These are phyloP conservation scores for Sisymbrium irio DNA, from an alignment of 345 rosid genomes.

Conservation along the genomic window DNA sequence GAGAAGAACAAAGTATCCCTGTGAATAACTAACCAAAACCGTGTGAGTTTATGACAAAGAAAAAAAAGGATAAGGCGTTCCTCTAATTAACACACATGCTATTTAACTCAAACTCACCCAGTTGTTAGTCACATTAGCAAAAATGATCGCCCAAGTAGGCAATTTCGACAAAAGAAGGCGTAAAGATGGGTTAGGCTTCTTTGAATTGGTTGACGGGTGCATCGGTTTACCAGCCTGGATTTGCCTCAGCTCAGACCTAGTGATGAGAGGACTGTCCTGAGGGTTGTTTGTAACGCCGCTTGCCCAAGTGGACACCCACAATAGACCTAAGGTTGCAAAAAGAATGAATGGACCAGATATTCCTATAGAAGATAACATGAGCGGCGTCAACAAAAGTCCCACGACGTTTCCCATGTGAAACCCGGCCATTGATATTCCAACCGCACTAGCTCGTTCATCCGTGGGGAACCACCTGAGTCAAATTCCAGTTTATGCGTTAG, in stretches of 20 bases:
- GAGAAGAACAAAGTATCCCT: conserved; percentile 98
- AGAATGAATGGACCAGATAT: conserved; percentile 76
- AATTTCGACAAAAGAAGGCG: conserved; percentile 59
- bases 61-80: neutral
- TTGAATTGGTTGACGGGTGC: conserved; percentile 6
- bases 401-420: conserved; percentile 90
- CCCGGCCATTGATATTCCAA: conserved; percentile 93
- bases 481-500: neutral
- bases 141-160: conserved; percentile 86
- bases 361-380: conserved; percentile 68
- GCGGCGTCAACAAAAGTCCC: conserved; percentile 78
- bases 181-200: conserved; percentile 46
- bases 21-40: conserved; percentile 22
- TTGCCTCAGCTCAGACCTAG: conserved; percentile 56
- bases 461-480: conserved; percentile 79
- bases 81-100: neutral
- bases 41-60: neutral
- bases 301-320: conserved; percentile 74
- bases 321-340: conserved; percentile 67
- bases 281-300: conserved; percentile 63
- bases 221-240: conserved; percentile 71
- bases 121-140: conserved; percentile 84
- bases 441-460: conserved; percentile 83
- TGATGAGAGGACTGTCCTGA: conserved; percentile 53
- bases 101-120: conserved; percentile 62